Percentiles rank a stretch among this genome's conserved stretches.
Evolutionary conservation across 257 asterid species (phyloP).

Genomic region (Fraxinus anomala): DNA sequence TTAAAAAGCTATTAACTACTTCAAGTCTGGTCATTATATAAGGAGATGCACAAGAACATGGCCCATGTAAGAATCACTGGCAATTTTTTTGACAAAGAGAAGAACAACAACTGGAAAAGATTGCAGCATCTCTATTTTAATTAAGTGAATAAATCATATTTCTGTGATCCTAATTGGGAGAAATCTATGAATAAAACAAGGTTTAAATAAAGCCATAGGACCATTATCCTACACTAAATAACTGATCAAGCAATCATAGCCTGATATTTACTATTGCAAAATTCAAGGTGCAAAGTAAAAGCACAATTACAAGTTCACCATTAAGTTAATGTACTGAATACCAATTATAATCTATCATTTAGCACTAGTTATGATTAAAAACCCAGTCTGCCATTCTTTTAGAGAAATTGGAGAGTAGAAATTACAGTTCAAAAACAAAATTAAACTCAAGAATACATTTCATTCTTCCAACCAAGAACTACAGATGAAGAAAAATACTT

Average conservation of each 20-base stretch:
- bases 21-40: constrained; percentile 18
- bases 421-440: constrained; percentile 10
- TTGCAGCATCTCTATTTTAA: neutral
- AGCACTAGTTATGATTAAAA: neutral
- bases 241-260: constrained; percentile 6
- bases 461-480: constrained; percentile 6
- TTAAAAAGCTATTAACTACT: constrained; percentile 19
- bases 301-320: constrained; percentile 22
- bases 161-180: neutral
- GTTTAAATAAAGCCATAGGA: constrained; percentile 1
- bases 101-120: constrained; percentile 12
- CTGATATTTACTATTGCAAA: neutral
- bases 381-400: neutral
- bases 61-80: constrained; percentile 10
- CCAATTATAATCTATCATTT: neutral
- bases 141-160: neutral
- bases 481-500: neutral
- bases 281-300: constrained; percentile 8
- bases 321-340: constrained; percentile 5
- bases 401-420: neutral
- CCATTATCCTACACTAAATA: constrained; percentile 7
- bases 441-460: neutral
- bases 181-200: neutral
- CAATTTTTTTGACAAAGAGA: neutral
- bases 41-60: neutral